Base-by-base conservation (phyloP, 345 rosid genomes). In the Capsella bursapastoris region DNA sequence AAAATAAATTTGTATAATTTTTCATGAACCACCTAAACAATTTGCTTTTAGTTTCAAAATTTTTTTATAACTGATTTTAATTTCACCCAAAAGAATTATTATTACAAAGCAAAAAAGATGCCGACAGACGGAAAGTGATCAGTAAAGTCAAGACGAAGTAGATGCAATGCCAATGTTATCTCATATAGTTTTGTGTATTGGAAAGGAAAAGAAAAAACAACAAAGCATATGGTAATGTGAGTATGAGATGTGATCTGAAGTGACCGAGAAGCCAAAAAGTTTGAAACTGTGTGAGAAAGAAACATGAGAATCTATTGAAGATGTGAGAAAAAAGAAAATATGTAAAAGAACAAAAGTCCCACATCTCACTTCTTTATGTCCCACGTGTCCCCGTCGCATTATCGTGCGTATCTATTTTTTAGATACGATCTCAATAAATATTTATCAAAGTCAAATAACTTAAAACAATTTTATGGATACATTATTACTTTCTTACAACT, bases 371-470 rank as follows among this genome's bases (percentile, higher is more conserved):
- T 76, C 64, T 62, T n/a, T 31, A 34, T 76, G 70, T 32, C 69
- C 79, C 64, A 69, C 64, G 74, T 76, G 79, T 63, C 70, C 43
- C 58, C 50, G 4, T 38, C 45, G 43, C 71, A 76, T 70, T 70
- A 76, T 76, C 50, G 51, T 76, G 65, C 75, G 71, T 70, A 70
- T 76, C 74, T 69, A 76, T 70, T 3, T 1, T 70, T 62, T 44
- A 63, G 80, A 76, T 76, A 70, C 71, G 75, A 56, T 64, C 45
- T 76, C 64, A 37, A 22, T 22, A 56, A 38, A 41, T 7, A 34
- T 64, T 76, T 35, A 56, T 70, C 12, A 52, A 67, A 75, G 74
- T 68, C 79, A 68, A 59, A 75, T 75, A 51, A 51, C 69, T 67
- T 50, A 38, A 18, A 18, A 18, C 1, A n/a, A 16, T 0, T 34